Evolutionary conservation across 192 early-diverging fungal genomes (phyloP).

Genomic region (Phlyctochytrium planicorne): DNA sequence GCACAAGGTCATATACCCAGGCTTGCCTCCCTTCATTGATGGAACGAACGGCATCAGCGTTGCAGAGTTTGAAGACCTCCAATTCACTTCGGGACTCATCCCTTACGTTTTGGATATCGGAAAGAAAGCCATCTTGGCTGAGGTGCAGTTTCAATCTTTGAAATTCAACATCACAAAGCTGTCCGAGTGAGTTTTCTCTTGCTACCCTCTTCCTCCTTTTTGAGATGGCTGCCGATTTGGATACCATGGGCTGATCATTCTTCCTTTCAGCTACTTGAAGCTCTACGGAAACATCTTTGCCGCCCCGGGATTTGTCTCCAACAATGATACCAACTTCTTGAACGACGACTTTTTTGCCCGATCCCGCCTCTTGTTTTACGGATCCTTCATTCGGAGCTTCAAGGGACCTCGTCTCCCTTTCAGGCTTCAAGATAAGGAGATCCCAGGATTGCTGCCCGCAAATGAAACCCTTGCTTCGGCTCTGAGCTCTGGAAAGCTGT

Average conservation of each 20-base stretch:
- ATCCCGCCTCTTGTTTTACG: background rate
- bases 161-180: slow-evolving; percentile 4
- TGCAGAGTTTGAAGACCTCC: background rate
- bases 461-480: background rate
- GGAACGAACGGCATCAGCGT: background rate
- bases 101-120: background rate
- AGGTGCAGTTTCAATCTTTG: background rate
- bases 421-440: background rate
- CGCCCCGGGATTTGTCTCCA: background rate
- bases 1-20: background rate
- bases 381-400: background rate
- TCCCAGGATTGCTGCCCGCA: background rate
- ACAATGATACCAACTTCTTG: background rate
- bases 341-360: background rate
- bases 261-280: background rate
- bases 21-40: background rate
- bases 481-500: background rate
- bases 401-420: background rate
- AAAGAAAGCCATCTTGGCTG: background rate
- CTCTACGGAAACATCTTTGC: background rate
- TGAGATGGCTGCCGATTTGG: too few relatives aligned
- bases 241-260: too few relatives aligned
- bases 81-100: background rate
- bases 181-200: background rate
- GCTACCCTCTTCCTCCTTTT: too few relatives aligned